phyloP scores from a whole-genome alignment of 768 basidiomycete species.

The Mycena indigotica region DNA sequence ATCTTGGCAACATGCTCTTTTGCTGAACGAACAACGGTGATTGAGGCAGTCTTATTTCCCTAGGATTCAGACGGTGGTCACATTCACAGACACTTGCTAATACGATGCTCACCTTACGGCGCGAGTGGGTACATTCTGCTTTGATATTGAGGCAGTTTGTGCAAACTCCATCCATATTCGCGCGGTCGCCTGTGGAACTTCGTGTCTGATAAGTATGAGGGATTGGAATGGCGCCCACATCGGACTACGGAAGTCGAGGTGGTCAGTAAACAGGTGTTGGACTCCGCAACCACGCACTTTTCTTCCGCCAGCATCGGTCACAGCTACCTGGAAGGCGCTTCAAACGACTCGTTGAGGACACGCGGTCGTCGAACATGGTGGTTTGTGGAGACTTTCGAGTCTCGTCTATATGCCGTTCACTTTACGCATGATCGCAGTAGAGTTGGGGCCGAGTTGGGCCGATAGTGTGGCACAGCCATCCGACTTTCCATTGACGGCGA shows the following conservation, averaged over 20 bases:
- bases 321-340: not conserved
- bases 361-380: not conserved
- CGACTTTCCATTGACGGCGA: too few species aligned
- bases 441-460: too few species aligned
- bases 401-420: too few species aligned
- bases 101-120: constrained; percentile 47
- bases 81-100: not conserved
- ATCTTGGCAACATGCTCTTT: constrained; percentile 10
- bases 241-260: constrained; percentile 2
- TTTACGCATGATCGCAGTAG: not conserved
- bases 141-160: constrained; percentile 54
- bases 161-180: constrained; percentile 53
- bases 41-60: not conserved
- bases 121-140: constrained; percentile 57
- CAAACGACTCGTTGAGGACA: not conserved
- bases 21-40: not conserved
- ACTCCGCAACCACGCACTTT: constrained; percentile 30
- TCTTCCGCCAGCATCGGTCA: constrained; percentile 28
- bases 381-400: not conserved
- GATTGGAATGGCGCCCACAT: not conserved
- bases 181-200: constrained; percentile 55
- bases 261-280: not conserved
- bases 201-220: not conserved
- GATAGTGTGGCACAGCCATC: too few species aligned
- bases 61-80: too few species aligned